Percentiles rank a stretch among this genome's conserved stretches.
phyloP scores from a whole-genome alignment of 2,329 filamentous ascomycete species.

The Aureobasidium sp. region DNA sequence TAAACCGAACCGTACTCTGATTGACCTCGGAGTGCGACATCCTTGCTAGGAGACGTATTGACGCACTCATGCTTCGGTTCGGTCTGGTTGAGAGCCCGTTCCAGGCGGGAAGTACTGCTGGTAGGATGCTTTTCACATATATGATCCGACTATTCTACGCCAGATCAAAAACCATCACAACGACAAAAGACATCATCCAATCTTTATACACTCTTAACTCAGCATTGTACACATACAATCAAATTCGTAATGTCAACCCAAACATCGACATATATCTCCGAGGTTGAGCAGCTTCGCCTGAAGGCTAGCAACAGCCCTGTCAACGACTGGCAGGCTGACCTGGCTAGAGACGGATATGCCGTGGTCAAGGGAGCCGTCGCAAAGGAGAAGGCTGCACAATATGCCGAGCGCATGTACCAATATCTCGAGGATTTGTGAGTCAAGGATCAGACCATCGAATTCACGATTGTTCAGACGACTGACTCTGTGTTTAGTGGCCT shows the following conservation, averaged over 20 bases:
- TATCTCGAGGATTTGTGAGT: conserved; percentile 28
- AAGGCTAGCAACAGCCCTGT: background rate
- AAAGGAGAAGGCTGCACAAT: conserved; percentile 33
- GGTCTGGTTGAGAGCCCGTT: background rate
- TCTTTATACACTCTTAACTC: background rate
- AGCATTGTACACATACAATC: no score
- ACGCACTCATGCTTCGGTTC: background rate
- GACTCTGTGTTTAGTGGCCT: background rate
- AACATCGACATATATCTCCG: background rate
- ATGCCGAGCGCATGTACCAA: conserved; percentile 25
- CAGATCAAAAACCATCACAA: background rate
- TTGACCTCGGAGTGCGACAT: background rate
- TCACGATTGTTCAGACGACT: background rate
- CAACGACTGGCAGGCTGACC: conserved; percentile 5
- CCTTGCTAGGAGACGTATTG: no score
- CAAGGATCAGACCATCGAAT: no score
- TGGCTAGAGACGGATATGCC: conserved; percentile 35
- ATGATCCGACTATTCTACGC: background rate
- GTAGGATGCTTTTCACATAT: background rate
- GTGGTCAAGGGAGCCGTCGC: conserved; percentile 43
- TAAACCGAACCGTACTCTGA: no score
- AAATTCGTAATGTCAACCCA: background rate
- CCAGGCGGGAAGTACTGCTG: no score
- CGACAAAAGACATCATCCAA: background rate
- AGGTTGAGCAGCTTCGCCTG: background rate